Evolutionary conservation across 148 eudicot species (phyloP).

Genomic region (Gaultheria prostrata): DNA sequence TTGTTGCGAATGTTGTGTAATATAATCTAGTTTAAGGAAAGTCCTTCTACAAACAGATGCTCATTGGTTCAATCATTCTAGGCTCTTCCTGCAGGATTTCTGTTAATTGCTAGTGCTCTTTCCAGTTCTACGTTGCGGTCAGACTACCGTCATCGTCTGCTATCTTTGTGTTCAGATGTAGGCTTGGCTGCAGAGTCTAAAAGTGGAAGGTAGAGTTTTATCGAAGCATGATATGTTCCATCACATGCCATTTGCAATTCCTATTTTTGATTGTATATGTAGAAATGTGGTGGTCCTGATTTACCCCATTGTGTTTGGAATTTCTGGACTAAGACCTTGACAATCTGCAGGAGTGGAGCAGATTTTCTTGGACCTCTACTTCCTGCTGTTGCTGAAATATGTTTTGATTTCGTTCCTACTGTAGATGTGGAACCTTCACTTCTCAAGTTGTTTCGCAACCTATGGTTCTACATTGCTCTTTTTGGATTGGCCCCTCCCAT

Average conservation of each 20-base stretch:
- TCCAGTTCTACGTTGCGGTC: constrained; percentile 57
- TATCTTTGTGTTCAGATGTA: constrained; percentile 96
- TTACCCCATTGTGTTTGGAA: neutral
- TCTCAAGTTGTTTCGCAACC: constrained; percentile 83
- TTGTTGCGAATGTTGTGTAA: neutral
- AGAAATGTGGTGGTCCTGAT: neutral
- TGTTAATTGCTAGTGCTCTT: constrained; percentile 69
- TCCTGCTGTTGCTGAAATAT: constrained; percentile 96
- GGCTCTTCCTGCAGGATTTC: constrained; percentile 97
- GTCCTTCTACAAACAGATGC: constrained; percentile 26
- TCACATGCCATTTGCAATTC: neutral
- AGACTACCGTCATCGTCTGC: constrained; percentile 85
- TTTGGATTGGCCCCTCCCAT: constrained; percentile 96
- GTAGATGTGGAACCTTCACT: constrained; percentile 85
- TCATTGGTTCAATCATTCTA: constrained; percentile 65
- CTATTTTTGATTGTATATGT: neutral
- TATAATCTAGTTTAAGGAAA: constrained; percentile 13
- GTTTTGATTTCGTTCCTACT: constrained; percentile 87
- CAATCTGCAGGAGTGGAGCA: constrained; percentile 83
- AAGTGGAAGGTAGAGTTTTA: constrained; percentile 71
- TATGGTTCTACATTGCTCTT: constrained; percentile 97
- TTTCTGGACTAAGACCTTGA: neutral
- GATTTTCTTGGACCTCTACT: constrained; percentile 96
- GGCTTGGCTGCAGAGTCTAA: constrained; percentile 96
- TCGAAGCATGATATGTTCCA: neutral